Base-by-base conservation (phyloP, 805 yeast genomes). In the Candida boleticola region DNA sequence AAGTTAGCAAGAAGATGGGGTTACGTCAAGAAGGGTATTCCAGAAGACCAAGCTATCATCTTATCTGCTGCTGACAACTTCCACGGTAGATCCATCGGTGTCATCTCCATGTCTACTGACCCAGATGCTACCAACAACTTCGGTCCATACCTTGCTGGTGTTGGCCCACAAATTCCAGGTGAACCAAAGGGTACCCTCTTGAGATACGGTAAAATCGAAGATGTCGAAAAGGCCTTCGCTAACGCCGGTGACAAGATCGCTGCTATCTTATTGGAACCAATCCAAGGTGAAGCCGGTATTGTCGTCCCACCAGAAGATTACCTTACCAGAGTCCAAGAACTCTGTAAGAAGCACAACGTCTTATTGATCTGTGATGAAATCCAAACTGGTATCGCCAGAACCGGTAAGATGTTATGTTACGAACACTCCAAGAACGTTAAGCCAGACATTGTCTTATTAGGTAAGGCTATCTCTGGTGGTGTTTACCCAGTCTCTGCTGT, bases 1-100 rank as follows among this genome's bases (percentile, higher is more conserved):
- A 92, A 92, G 66, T 73, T 92, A 46, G 97, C 97, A 39, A 83
- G 98, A 77, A 83, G 92, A 73, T 92, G 98, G 98, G 98, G 97
- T 43, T 92, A 90, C 73, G 76, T 76, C 55, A 81, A 80, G 63
- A 92, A 92, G 71, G 85, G 85, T 2, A 92, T 92, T 53, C 83
- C 89, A 25, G 76, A 80, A 22, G 80, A 79, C 56, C 87, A 92
- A 65, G 97, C 97, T 40, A 83, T 90, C 55, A 82, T 92, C 43
- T 73, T 92, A 43, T 85, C 95, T 35, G 96, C 95, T 25, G 82
- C 80, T 48, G 81, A 89, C 61, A 92, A 92, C 68, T 92, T 92
- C 82, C 98, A 92, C 63, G 98, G 98, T 47, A 82, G 98, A 73
- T 89, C 97, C 22, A 76, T 92, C 55, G 97, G 97, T 36, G 85